These are phyloP conservation scores for Tanozyma kutaoensis DNA, from an alignment of 805 yeast species.

Conservation along the genomic window DNA sequence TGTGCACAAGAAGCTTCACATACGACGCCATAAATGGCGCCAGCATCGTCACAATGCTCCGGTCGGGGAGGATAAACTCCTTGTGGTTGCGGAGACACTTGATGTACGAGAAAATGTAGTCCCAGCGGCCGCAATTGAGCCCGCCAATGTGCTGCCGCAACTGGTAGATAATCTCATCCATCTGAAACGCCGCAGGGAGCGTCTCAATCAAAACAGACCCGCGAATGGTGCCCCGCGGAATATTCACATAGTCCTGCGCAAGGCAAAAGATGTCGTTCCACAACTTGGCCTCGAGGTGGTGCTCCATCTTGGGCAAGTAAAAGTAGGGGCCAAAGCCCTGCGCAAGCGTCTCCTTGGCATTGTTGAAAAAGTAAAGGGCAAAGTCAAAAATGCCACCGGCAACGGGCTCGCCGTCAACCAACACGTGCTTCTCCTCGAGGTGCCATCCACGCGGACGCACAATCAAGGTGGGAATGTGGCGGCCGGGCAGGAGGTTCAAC, in stretches of 20 bases:
- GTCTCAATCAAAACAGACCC: slow-evolving; percentile 79
- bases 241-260: slow-evolving; percentile 56
- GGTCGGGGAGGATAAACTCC: slow-evolving; percentile 60
- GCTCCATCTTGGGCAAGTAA: slow-evolving; percentile 79
- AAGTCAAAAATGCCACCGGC: slow-evolving; percentile 55
- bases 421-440: slow-evolving; percentile 42
- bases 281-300: slow-evolving; percentile 66
- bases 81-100: slow-evolving; percentile 61
- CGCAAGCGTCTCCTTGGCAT: slow-evolving; percentile 46
- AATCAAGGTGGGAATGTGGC: slow-evolving; percentile 59
- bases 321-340: slow-evolving; percentile 73
- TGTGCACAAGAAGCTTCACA: slow-evolving; percentile 58
- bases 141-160: slow-evolving; percentile 69
- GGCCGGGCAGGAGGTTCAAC: slow-evolving; percentile 9
- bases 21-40: slow-evolving; percentile 75
- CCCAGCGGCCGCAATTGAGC: slow-evolving; percentile 85
- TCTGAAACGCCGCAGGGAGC: slow-evolving; percentile 74
- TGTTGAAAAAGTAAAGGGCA: slow-evolving; percentile 66
- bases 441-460: slow-evolving; percentile 90
- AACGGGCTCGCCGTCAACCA: slow-evolving; percentile 9
- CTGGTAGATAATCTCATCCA: slow-evolving; percentile 74
- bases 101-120: slow-evolving; percentile 71
- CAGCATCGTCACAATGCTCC: slow-evolving; percentile 68
- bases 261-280: slow-evolving; percentile 76
- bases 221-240: slow-evolving; percentile 66